Evolutionary conservation across 306 rosid genomes (phyloP), one percentile per base, ranked within the genome.

Genomic region (Quercus bicolor): DNA sequence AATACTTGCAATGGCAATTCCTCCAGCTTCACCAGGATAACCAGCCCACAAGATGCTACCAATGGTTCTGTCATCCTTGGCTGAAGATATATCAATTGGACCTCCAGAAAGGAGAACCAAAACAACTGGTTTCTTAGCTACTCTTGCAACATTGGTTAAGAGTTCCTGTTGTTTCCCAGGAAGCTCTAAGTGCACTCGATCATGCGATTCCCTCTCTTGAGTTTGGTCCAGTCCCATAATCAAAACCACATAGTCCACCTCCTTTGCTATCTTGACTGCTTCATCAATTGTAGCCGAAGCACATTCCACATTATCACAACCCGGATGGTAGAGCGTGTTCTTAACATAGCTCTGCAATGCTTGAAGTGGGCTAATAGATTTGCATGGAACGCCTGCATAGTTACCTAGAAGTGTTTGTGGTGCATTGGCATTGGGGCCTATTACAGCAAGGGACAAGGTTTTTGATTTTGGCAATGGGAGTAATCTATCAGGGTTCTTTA

Each of bases 31-130:
- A 8, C 99, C 98, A 0, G 98, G 98, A 88, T 95, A 95, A 81
- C 99, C 99, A 68, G 96, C 99, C 99, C 98, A 95, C 59, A 95
- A 62, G 79, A 95, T 95, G 78, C 99, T 84, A 75, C 99, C 97
- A 33, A 95, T 69, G 76, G 84, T 89, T 71, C 72, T 9, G 61
- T 91, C 61, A 83, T 79, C 10, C 86, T 93, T 95, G 3, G 96
- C 93, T 5, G 82, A 85, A 83, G 94, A 84, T 57, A 93, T 84
- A 86, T 95, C 99, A 6, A 95, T 62, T 6, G 98, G 96, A n/a
- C 99, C 98, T 26, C 99, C 99, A 59, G 85, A 78, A 68, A 93
- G 82, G 29, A 95, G 81, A 84, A 95, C 99, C 80, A 95, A 76
- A 83, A 91, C 75, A 71, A 93, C 86, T 0, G 96, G 98, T 60